Evolutionary conservation across 371 early-diverging fungal species (phyloP), one percentile per base, ranked within the genome.

Genomic region (Lichtheimia ramosa): DNA sequence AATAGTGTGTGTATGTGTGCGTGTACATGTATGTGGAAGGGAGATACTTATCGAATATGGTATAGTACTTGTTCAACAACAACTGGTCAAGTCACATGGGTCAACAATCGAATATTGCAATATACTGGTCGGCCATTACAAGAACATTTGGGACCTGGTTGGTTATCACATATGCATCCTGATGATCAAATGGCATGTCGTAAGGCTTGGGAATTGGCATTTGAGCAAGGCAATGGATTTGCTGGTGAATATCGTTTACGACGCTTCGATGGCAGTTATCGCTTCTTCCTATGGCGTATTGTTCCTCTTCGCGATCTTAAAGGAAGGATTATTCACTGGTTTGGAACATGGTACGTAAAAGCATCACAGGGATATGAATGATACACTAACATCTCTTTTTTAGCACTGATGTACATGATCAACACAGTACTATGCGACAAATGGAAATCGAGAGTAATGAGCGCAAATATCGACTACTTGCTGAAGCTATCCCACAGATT

Each of bases 401-500:
- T 20, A 81, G 85, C 59, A 87, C 85, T 7, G 87, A 87, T 59
- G 74, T 85, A 15, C 87, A 87, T 61, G 87, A 87, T 53, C 84
- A 85, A 58, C 82, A 76, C 54, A 78, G 70, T 18, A 72, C 70
- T 50, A 66, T 77, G 28, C 78, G 85, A 1, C 87, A 85, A 54
- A 68, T 79, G 51, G 85, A 87, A 49, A 76, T 81, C 49, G 83
- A 84, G 57, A 74, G 79, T 62, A 87, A 80, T 56, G 87, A 87
- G 69, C 68, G 84, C 58, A 87, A 87, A 68, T 87, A 87, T 53
- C 68, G 87, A 24, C 56, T 85, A 15, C 61, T 87, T 10, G 87
- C 87, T 3, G 87, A 87, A 51, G 85, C 87, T 2, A 87, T 87
- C 42, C 87, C 87, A 3, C 87, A 87, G 53, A 83, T 87, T 46